Base-by-base conservation (phyloP, 352 stramenopile genomes). In the Phytopythium kandeliae region DNA sequence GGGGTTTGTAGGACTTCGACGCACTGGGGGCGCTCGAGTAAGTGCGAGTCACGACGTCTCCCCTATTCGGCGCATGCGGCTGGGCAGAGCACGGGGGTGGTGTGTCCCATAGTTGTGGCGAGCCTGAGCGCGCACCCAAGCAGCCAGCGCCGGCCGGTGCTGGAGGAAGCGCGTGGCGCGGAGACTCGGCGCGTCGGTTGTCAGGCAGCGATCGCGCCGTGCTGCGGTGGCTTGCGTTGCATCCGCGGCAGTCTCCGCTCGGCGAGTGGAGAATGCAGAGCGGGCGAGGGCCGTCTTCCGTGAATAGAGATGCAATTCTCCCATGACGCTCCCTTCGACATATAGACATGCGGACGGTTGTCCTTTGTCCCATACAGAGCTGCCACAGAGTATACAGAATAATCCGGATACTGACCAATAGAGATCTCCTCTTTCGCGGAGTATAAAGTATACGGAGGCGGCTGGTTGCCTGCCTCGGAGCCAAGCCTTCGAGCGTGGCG, bases 31-130 rank as follows among this genome's bases (percentile, higher is more conserved):
- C 9, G 30, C 35, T 35, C 44, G 30, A 1, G 30, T 67, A 74
- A 59, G 41, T 74, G 35, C 65, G 65, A 63, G 44, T 48, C 56
- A 61, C 63, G 55, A 68, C 56, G 60, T 72, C 53, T 49, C 55
- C 44, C 56, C 25, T n/a, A n/a, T n/a, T n/a, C n/a, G n/a, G n/a
- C n/a, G n/a, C n/a, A n/a, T n/a, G n/a, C n/a, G n/a, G n/a, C n/a
- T n/a, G n/a, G n/a, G n/a, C n/a, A n/a, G n/a, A n/a, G n/a, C n/a
- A n/a, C n/a, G 4, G 10, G 22, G 0, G 11, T 19, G 19, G 45
- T 31, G 12, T 51, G 45, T 51, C 45, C 30, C 45, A 51, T 36
- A 51, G n/a, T n/a, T n/a, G n/a, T n/a, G n/a, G n/a, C n/a, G n/a
- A n/a, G n/a, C n/a, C 21, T 15, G 31, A 13, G 25, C 4, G 3